phyloP scores from a whole-genome alignment of 2,329 filamentous ascomycete species.

The Beauveria scarabaeidicola region DNA sequence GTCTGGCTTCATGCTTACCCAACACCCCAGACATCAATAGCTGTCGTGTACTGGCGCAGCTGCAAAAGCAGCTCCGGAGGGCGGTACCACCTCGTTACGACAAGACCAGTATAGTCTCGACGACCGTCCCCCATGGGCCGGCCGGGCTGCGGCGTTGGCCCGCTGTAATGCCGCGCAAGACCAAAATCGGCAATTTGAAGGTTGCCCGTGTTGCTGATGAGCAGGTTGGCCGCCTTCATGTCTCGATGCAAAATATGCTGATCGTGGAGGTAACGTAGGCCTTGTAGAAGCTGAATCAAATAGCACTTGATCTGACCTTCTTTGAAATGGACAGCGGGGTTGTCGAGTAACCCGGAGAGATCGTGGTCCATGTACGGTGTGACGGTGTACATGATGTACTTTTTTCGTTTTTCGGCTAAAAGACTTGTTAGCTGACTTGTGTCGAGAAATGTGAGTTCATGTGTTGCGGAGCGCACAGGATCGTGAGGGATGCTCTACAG shows the following conservation, averaged over 20 bases:
- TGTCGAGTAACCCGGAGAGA: constrained; percentile 92
- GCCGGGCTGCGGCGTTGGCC: constrained; percentile 66
- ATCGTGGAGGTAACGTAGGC: constrained; percentile 82
- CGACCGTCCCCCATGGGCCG: constrained; percentile 74
- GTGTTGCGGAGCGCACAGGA: constrained; percentile 37
- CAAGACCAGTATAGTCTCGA: constrained; percentile 90
- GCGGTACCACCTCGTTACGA: constrained; percentile 95
- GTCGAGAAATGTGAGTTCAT: neutral
- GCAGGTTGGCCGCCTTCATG: constrained; percentile 96
- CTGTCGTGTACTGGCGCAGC: constrained; percentile 85
- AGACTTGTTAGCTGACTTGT: neutral
- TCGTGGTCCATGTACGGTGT: constrained; percentile 99
- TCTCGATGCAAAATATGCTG: constrained; percentile 88
- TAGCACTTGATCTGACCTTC: constrained; percentile 97
- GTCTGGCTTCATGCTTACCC: constrained; percentile 49
- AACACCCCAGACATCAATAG: constrained; percentile 97
- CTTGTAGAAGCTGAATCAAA: constrained; percentile 85
- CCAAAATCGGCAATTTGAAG: constrained; percentile 97
- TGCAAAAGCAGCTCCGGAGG: constrained; percentile 88
- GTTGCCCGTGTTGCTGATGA: constrained; percentile 90
- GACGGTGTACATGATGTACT: constrained; percentile 94
- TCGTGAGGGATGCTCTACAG: constrained; percentile 66
- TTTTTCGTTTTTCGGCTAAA: constrained; percentile 65
- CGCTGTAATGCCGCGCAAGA: constrained; percentile 86
- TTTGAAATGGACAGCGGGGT: constrained; percentile 79